Base-by-base conservation (phyloP, 108 stramenopile genomes). In the Aurantiochytrium sp. region DNA sequence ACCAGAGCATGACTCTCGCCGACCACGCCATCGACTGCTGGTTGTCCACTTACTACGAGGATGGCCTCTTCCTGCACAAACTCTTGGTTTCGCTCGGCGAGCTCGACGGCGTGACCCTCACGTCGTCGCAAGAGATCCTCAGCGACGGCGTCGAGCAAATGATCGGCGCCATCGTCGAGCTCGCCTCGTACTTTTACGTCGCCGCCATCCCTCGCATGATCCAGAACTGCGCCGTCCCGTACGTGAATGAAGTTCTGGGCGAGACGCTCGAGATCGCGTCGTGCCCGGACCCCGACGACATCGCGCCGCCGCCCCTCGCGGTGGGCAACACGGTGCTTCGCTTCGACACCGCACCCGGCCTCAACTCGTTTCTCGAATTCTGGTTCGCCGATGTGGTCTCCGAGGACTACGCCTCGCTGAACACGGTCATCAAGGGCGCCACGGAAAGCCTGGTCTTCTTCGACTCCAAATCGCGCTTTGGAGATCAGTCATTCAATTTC, bases 171-270 rank as follows among this genome's bases (percentile, higher is more conserved):
- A 81, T 81, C 32, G 73, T 48, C 6, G 39, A 81, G n/a, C n/a
- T 81, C 17, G 73, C 24, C 0, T 12, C 45, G 42, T 41, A 81
- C 73, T 81, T 81, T 81, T 81, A 81, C 73, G n/a, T 21, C 12
- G 36, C 21, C 4, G 39, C 73, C 6, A 3, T 81, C 24, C 39
- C 73, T 24, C 21, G 45, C 4, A 81, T 81, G 39, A 6, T 41
- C 12, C 73, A 81, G 45, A 81, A 81, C 45, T 81, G 73, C 45
- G 73, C 59, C 27, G 59, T 65, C 12, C 59, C 59, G 27, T 65
- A 65, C 59, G 34, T 65, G 34, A 65, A 65, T 27, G 2, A 65
- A 0, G 59, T 65, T 6, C 8, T 65, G 59, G 6, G 8, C 27
- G 24, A 65, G 27, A 65, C 32, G 15, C 24, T 65, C 10, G 34